These are phyloP conservation scores for Coniferiporia weirii DNA, from an alignment of 1,284 basidiomycete genomes.

Conservation along the genomic window DNA sequence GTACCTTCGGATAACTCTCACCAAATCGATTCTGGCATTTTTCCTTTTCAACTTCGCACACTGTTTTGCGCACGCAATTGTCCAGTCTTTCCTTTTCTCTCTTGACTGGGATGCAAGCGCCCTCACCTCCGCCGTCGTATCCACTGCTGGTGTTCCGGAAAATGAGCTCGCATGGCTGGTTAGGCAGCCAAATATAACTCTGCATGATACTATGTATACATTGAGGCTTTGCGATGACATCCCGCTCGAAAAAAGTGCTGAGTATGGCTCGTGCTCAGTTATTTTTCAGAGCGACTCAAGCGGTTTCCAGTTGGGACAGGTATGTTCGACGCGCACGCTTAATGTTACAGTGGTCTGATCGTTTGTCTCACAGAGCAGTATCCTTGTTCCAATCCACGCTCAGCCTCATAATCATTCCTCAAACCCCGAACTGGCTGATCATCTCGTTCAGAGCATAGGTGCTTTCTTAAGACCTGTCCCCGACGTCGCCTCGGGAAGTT, in stretches of 20 bases:
- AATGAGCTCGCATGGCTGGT: conserved; percentile 37
- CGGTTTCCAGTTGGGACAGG: conserved; percentile 16
- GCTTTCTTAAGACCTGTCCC: conserved; percentile 2
- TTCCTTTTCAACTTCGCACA: conserved; percentile 35
- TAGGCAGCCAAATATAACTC: conserved; percentile 25
- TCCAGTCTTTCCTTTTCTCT: conserved; percentile 45
- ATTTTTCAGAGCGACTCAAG: conserved; percentile 21
- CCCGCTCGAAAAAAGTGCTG: conserved; percentile 25
- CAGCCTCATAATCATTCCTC: neutral
- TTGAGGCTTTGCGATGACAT: conserved; percentile 43
- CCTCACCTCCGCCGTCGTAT: conserved; percentile 36
- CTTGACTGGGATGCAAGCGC: conserved; percentile 38
- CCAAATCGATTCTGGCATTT: conserved; percentile 38
- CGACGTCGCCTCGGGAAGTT: neutral
- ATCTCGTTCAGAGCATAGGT: neutral
- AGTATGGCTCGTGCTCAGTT: conserved; percentile 24
- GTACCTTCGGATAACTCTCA: conserved; percentile 31
- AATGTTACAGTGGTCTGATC: too few relatives aligned
- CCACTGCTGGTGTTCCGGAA: conserved; percentile 33
- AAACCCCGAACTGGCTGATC: neutral
- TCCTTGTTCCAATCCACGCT: neutral
- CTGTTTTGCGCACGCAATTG: conserved; percentile 32
- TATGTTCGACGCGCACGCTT: neutral
- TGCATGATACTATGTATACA: conserved; percentile 21
- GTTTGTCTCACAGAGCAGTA: neutral